phyloP scores from a whole-genome alignment of 805 yeast genomes.

The Jamesozyma rosinii region DNA sequence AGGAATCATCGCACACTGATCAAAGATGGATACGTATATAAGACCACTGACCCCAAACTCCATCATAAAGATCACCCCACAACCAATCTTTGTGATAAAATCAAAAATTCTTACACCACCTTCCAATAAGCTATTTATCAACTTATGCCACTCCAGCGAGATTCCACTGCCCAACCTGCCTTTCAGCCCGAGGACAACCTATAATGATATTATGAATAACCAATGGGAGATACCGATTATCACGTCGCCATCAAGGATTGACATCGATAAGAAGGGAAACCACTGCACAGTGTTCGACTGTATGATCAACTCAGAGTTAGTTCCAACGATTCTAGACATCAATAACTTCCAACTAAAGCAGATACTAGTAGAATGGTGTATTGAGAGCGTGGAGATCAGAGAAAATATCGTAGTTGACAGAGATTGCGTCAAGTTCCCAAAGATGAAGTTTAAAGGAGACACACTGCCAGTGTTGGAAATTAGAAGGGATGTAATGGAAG shows the following conservation, averaged over 20 bases:
- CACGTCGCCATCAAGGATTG: conserved; percentile 46
- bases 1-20: not conserved
- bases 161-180: conserved; percentile 54
- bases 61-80: conserved; percentile 37
- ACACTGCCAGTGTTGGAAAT: conserved; percentile 30
- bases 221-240: conserved; percentile 83
- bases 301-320: conserved; percentile 43
- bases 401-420: conserved; percentile 46
- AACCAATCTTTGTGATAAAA: conserved; percentile 67
- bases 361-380: conserved; percentile 72
- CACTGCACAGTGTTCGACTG: conserved; percentile 68
- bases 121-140: conserved; percentile 57
- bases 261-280: conserved; percentile 61
- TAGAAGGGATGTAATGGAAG: conserved; percentile 39
- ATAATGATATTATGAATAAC: conserved; percentile 54
- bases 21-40: conserved; percentile 12
- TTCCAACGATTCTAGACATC: conserved; percentile 39
- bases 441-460: conserved; percentile 60
- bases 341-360: conserved; percentile 49
- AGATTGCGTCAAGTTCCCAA: conserved; percentile 53
- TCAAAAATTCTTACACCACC: conserved; percentile 39
- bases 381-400: conserved; percentile 64
- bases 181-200: conserved; percentile 50
- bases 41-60: conserved; percentile 8
- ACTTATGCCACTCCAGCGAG: conserved; percentile 56